These are phyloP conservation scores for Cytospora piceicola DNA, from an alignment of 2,329 filamentous ascomycete species.

Conservation along the genomic window DNA sequence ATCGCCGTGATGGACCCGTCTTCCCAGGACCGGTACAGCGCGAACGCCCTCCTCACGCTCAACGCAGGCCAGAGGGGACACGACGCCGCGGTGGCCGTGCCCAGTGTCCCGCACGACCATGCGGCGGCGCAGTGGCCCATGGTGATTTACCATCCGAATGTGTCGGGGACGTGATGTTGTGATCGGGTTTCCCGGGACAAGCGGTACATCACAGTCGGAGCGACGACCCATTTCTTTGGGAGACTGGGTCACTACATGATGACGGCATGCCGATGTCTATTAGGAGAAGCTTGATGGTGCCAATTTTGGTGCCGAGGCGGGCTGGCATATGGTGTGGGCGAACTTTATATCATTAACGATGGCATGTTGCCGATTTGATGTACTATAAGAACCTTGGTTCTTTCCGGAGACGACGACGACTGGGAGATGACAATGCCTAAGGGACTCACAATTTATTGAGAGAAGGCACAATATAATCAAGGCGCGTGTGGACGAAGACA, in stretches of 20 bases:
- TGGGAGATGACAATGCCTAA: too few species aligned
- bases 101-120: slow-evolving; percentile 1
- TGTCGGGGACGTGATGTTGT: slow-evolving; percentile 5
- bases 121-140: slow-evolving; percentile 25
- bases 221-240: not conserved
- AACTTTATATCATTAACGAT: too few species aligned
- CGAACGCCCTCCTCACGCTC: slow-evolving; percentile 53
- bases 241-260: not conserved
- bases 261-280: not conserved
- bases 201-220: not conserved
- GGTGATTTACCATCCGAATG: slow-evolving; percentile 23
- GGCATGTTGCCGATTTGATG: too few species aligned
- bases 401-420: too few species aligned
- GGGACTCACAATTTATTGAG: too few species aligned
- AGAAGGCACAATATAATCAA: too few species aligned
- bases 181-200: not conserved
- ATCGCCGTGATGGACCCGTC: slow-evolving; percentile 50
- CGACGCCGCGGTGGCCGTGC: not conserved
- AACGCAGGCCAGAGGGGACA: slow-evolving; percentile 39
- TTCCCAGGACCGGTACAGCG: slow-evolving; percentile 54
- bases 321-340: not conserved
- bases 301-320: not conserved
- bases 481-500: too few species aligned
- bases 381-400: too few species aligned
- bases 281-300: not conserved